These are phyloP conservation scores for Helotiales sp. DNA, from an alignment of 2,329 filamentous ascomycete species.

Conservation along the genomic window DNA sequence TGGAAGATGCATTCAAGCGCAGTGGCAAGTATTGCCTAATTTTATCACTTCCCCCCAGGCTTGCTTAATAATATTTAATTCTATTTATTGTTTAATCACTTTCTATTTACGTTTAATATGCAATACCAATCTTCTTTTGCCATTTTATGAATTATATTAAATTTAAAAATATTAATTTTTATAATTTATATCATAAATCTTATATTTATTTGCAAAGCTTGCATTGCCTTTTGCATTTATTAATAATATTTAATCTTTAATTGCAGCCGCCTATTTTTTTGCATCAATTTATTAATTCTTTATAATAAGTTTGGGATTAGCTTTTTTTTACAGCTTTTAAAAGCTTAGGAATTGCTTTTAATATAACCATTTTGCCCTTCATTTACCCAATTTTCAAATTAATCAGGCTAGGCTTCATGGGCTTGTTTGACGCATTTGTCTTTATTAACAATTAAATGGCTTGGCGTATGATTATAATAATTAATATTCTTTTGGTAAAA, in stretches of 20 bases:
- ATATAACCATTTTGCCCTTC: slow-evolving; percentile 3
- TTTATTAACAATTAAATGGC: slow-evolving; percentile 9
- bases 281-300: slow-evolving; percentile 13
- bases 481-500: background rate
- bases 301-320: background rate
- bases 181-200: slow-evolving; percentile 10
- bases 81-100: background rate
- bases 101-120: background rate
- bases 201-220: slow-evolving; percentile 5
- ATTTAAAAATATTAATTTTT: background rate
- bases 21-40: background rate
- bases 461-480: slow-evolving; percentile 9
- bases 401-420: slow-evolving; percentile 3
- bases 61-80: background rate
- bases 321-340: slow-evolving; percentile 11
- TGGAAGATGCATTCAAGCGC: background rate
- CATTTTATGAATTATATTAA: background rate
- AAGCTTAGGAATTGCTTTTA: slow-evolving; percentile 10
- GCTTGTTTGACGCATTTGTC: slow-evolving; percentile 4
- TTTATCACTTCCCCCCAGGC: background rate
- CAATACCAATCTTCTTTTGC: slow-evolving; percentile 6
- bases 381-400: slow-evolving; percentile 8
- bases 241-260: slow-evolving; percentile 13
- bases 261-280: slow-evolving; percentile 9
- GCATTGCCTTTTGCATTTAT: background rate